These are phyloP conservation scores for Tolypocladium tundrense DNA, from an alignment of 2,329 filamentous ascomycete genomes.

Conservation along the genomic window DNA sequence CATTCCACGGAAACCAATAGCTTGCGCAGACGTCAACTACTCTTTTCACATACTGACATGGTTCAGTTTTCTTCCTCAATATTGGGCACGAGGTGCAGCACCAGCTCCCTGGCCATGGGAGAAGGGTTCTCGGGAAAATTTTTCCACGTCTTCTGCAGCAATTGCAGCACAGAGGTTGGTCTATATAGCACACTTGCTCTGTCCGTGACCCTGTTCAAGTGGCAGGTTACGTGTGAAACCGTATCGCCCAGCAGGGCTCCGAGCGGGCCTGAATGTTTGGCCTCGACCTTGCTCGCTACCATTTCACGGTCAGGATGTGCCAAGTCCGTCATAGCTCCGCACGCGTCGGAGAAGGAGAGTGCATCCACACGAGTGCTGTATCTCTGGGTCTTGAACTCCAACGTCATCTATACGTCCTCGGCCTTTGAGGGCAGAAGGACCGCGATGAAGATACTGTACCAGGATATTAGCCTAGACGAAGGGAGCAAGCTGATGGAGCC, in stretches of 20 bases:
- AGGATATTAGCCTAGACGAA: conserved; percentile 28
- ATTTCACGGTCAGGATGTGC: conserved; percentile 47
- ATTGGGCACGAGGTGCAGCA: conserved; percentile 17
- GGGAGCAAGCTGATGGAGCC: conserved; percentile 39
- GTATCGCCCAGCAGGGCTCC: conserved; percentile 17
- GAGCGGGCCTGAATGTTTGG: conserved; percentile 38
- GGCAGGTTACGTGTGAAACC: conserved; percentile 37
- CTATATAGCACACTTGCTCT: conserved; percentile 32
- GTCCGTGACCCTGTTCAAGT: conserved; percentile 46
- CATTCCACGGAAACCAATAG: conserved; percentile 16
- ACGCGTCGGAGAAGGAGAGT: conserved; percentile 4
- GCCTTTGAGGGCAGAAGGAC: conserved; percentile 14
- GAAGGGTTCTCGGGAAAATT: conserved; percentile 14
- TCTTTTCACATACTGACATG: conserved; percentile 11
- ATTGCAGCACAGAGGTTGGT: conserved; percentile 36
- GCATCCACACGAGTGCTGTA: conserved; percentile 24
- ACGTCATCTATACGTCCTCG: conserved; percentile 40
- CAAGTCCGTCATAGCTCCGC: conserved; percentile 40
- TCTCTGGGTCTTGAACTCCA: conserved; percentile 47
- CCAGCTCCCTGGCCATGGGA: conserved; percentile 16
- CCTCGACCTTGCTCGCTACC: conserved; percentile 40
- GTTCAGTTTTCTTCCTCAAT: conserved; percentile 27
- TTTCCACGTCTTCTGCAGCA: conserved; percentile 33
- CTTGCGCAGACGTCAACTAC: not conserved
- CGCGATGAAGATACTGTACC: conserved; percentile 46